These are phyloP conservation scores for Dendryphion nanum DNA, from an alignment of 2,329 filamentous ascomycete species.

Conservation along the genomic window DNA sequence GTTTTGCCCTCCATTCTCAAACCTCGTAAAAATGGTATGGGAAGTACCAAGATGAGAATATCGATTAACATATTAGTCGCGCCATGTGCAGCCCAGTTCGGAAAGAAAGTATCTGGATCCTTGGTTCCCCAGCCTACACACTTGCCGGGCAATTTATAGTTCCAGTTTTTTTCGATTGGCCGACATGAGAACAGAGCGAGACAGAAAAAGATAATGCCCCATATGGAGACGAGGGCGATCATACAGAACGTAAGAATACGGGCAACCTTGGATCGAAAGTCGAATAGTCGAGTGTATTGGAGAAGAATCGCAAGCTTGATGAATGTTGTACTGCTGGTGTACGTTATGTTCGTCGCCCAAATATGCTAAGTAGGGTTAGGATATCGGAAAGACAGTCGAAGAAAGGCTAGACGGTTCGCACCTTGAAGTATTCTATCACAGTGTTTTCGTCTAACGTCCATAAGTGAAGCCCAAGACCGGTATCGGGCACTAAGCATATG, in stretches of 20 bases:
- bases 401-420: slow-evolving; percentile 5
- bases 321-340: slow-evolving; percentile 30
- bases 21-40: slow-evolving; percentile 30
- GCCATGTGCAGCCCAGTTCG: slow-evolving; percentile 27
- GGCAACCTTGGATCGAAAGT: slow-evolving; percentile 18
- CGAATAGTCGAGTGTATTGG: slow-evolving; percentile 38
- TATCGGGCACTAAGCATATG: slow-evolving; percentile 22
- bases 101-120: slow-evolving; percentile 23
- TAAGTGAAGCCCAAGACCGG: slow-evolving; percentile 35
- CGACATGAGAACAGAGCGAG: slow-evolving; percentile 31
- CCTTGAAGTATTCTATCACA: slow-evolving; percentile 28
- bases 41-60: slow-evolving; percentile 27
- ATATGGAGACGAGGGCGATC: slow-evolving; percentile 21
- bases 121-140: slow-evolving; percentile 39
- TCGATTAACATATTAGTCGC: slow-evolving; percentile 35
- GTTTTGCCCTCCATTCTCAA: slow-evolving; percentile 31
- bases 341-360: slow-evolving; percentile 29
- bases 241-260: slow-evolving; percentile 16
- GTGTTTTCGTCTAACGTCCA: slow-evolving; percentile 17
- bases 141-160: slow-evolving; percentile 13
- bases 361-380: slow-evolving; percentile 20
- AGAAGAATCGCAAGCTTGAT: slow-evolving; percentile 39
- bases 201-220: slow-evolving; percentile 31
- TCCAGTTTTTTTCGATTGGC: slow-evolving; percentile 33
- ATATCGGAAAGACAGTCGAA: neutral